Evolutionary conservation across 2,329 filamentous ascomycete species (phyloP).

Genomic region (Colletotrichum acutatum): DNA sequence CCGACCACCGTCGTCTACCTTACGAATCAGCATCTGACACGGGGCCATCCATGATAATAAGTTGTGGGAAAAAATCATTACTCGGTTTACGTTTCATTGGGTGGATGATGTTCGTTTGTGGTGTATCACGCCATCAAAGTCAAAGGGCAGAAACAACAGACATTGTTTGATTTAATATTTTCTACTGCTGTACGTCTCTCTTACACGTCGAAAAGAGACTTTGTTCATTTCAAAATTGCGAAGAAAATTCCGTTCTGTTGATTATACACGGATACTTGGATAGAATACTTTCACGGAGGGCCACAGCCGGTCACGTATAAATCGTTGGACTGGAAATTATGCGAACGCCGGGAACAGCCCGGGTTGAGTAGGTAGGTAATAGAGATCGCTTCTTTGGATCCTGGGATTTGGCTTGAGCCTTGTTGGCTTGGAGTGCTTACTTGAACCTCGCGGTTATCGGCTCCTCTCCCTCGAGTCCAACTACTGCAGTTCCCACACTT

Average conservation of each 20-base stretch:
- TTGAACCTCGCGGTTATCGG: constrained; percentile 16
- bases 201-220: too few relatives aligned
- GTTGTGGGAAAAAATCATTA: background rate
- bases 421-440: background rate
- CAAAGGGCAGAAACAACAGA: too few relatives aligned
- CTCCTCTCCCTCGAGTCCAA: background rate
- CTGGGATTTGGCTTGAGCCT: background rate
- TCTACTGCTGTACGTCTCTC: too few relatives aligned
- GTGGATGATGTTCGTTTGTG: too few relatives aligned
- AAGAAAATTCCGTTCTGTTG: background rate
- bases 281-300: too few relatives aligned
- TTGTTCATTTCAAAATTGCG: too few relatives aligned
- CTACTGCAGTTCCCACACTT: background rate
- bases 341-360: constrained; percentile 22
- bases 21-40: background rate
- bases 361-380: background rate
- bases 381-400: background rate
- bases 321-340: background rate
- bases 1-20: too few relatives aligned
- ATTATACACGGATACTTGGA: background rate
- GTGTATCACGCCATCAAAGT: background rate
- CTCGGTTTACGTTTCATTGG: background rate
- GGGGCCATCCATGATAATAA: background rate
- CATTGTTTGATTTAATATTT: too few relatives aligned
- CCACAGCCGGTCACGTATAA: background rate